These are phyloP conservation scores for Rosa rugosa DNA, from an alignment of 306 rosid genomes.

Conservation along the genomic window DNA sequence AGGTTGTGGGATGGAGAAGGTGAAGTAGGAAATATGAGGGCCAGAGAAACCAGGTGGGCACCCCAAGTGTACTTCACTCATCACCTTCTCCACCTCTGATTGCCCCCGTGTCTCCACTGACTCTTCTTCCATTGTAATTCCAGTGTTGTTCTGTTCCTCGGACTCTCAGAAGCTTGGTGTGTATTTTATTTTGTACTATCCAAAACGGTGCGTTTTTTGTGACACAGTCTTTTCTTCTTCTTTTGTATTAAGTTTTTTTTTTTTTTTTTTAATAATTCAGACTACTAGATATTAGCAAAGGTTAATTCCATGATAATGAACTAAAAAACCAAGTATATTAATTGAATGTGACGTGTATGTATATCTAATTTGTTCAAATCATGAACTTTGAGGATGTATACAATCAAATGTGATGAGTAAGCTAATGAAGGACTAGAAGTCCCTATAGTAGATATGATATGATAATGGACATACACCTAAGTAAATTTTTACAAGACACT, in stretches of 20 bases:
- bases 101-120: not conserved
- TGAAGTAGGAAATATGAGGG: slow-evolving; percentile 61
- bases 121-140: slow-evolving; percentile 13
- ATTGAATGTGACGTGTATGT: not conserved
- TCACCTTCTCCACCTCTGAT: slow-evolving; percentile 48
- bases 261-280: no score
- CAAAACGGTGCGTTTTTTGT: not conserved
- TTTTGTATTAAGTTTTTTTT: no score
- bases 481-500: not conserved
- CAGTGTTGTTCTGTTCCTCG: not conserved
- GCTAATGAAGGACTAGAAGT: slow-evolving; percentile 7
- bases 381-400: not conserved
- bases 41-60: slow-evolving; percentile 71
- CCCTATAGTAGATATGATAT: not conserved
- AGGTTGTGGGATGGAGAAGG: slow-evolving; percentile 40
- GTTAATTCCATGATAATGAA: no score
- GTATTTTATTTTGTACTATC: not conserved
- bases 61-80: slow-evolving; percentile 93
- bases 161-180: no score
- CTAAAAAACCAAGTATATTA: not conserved
- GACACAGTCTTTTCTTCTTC: not conserved
- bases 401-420: slow-evolving; percentile 1
- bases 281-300: no score
- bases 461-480: not conserved
- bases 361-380: slow-evolving; percentile 1